Evolutionary conservation across 2,329 filamentous ascomycete genomes (phyloP).

Genomic region (Eutypella sp.): DNA sequence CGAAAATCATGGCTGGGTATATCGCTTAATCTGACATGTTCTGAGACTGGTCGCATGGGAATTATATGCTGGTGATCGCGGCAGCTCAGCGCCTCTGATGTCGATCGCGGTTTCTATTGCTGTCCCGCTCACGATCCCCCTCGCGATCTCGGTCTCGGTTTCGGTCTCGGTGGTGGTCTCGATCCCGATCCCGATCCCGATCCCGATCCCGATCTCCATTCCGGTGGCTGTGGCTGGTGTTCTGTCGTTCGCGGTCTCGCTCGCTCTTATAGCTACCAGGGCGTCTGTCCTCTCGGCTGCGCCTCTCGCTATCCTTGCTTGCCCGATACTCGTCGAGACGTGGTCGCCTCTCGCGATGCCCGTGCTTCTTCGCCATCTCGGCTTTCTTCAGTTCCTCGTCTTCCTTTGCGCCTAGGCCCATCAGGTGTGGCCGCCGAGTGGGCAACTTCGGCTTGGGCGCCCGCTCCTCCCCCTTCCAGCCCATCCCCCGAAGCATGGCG

Average conservation of each 20-base stretch:
- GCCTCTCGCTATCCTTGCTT: slow-evolving; percentile 38
- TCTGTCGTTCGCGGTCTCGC: slow-evolving; percentile 37
- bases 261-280: slow-evolving; percentile 42
- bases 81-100: slow-evolving; percentile 11
- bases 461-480: slow-evolving; percentile 72
- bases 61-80: too few relatives aligned
- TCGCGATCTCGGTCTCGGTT: slow-evolving; percentile 20
- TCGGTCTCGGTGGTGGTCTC: slow-evolving; percentile 15
- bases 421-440: slow-evolving; percentile 69
- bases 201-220: slow-evolving; percentile 22
- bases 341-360: slow-evolving; percentile 34
- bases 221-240: slow-evolving; percentile 20
- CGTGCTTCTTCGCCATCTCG: slow-evolving; percentile 44
- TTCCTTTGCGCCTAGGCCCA: slow-evolving; percentile 86
- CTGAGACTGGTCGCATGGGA: neutral
- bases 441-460: slow-evolving; percentile 53
- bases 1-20: neutral
- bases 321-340: slow-evolving; percentile 47
- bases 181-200: slow-evolving; percentile 29
- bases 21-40: neutral
- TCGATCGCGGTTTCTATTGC: slow-evolving; percentile 18
- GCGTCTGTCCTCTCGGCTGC: slow-evolving; percentile 35
- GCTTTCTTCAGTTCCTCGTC: slow-evolving; percentile 66
- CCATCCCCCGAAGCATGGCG: slow-evolving; percentile 86
- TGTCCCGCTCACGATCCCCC: slow-evolving; percentile 9